Base-by-base conservation (phyloP, 1,284 basidiomycete genomes). In the Marasmius tenuissimus region DNA sequence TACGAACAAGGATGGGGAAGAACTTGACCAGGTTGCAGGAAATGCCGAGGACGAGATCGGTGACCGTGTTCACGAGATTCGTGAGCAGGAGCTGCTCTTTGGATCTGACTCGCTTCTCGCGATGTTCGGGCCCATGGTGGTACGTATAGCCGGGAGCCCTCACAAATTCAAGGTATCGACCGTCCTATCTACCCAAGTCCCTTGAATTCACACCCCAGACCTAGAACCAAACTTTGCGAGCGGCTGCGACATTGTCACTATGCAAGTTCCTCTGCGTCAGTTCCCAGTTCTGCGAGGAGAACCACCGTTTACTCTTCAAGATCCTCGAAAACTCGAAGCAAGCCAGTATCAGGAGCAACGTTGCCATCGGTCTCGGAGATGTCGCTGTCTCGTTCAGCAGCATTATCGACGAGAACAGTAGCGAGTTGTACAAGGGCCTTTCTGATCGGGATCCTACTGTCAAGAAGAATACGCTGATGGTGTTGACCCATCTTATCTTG, bases 381-480 rank as follows among this genome's bases (percentile, higher is more conserved):
- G 93, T 98, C 56, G 96, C 97, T 0, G 93, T 99, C 12, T 97
- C 93, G 52, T 98, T 98, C 81, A 96, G 93, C 74, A 96, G 81
- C 64, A 91, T 99, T 73, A 89, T 99, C 68, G 97, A 98, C 76
- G 96, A 98, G 80, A 98, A 98, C 80, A 96, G 92, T 73, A 93
- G 96, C 69, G 91, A 96, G 64, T 81, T 99, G 5, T 99, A 98
- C 79, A 93, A 92, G 68, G 97, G 97, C 0, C 84, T 99, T 48
- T 89, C 91, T 9, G 97, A 99, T 74, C 75, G 79, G 20, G 88
- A 98, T 71, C 79, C 94, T 4, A 86, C 92, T 50, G 97, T 99
- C 64, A 99, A 98, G 88, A 98, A 99, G 82, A 98, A 98, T 77
- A 98, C 97, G 49, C 84, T 99, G 55, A 99, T 99, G 97, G 97